Percentiles rank a stretch among this genome's conserved stretches.
phyloP scores from a whole-genome alignment of 2,329 filamentous ascomycete genomes.

The Zasmidium cellare region DNA sequence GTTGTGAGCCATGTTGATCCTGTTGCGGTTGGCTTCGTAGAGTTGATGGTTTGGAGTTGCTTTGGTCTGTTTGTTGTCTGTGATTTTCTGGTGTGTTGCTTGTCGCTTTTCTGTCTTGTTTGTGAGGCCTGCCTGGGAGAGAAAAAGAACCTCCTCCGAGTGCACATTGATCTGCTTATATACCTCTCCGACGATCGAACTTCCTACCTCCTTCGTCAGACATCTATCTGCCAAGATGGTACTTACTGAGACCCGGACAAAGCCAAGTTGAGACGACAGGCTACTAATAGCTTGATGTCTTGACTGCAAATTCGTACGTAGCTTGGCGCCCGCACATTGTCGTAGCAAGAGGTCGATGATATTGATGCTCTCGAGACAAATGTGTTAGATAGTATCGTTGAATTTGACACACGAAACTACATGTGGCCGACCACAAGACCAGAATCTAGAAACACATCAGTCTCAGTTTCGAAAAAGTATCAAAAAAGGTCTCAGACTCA shows the following conservation, averaged over 20 bases:
- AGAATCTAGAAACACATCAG: slow-evolving; percentile 13
- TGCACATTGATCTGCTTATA: not conserved
- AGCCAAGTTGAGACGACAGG: too few species aligned
- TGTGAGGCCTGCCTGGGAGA: not conserved
- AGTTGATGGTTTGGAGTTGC: not conserved
- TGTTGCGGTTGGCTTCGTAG: not conserved
- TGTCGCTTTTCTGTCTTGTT: not conserved
- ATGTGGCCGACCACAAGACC: slow-evolving; percentile 18
- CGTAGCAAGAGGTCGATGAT: too few species aligned
- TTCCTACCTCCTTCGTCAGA: too few species aligned
- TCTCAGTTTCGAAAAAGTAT: not conserved
- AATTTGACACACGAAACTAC: slow-evolving; percentile 5
- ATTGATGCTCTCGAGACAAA: too few species aligned
- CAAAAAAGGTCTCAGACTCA: slow-evolving; percentile 20
- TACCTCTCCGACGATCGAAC: not conserved
- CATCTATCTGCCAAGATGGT: too few species aligned
- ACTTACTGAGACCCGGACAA: too few species aligned
- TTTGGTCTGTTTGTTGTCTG: not conserved
- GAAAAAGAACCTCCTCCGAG: not conserved
- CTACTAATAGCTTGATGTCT: too few species aligned
- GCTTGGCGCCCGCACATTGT: too few species aligned
- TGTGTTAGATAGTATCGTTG: too few species aligned
- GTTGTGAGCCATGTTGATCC: too few species aligned
- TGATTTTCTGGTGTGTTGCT: not conserved
- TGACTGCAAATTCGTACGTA: too few species aligned